Evolutionary conservation across 1,139 yeast species (phyloP).

Genomic region (Candida sanyaensis): DNA sequence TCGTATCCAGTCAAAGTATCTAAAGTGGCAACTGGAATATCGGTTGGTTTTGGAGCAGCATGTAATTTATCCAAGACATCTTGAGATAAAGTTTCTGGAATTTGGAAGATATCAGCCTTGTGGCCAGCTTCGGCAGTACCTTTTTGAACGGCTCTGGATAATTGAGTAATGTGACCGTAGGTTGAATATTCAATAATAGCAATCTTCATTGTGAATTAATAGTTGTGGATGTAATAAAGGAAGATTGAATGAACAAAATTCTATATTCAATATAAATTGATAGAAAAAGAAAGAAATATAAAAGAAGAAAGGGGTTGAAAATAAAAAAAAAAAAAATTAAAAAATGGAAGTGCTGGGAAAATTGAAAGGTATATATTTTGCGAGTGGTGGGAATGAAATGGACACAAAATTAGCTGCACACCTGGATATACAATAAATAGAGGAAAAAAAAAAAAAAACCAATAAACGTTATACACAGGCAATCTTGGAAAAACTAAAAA

Average conservation of each 20-base stretch:
- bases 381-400: not conserved
- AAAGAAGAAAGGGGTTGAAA: not conserved
- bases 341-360: not conserved
- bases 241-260: not conserved
- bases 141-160: conserved; percentile 47
- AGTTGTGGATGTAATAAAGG: not conserved
- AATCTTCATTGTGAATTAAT: conserved; percentile 27
- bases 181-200: conserved; percentile 62
- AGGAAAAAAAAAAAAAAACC: not conserved
- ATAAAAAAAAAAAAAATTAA: not conserved
- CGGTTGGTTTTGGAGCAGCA: conserved; percentile 40
- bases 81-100: conserved; percentile 48
- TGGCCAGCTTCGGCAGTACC: conserved; percentile 43
- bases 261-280: not conserved
- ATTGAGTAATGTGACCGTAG: conserved; percentile 58
- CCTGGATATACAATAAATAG: not conserved
- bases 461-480: not conserved
- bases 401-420: not conserved
- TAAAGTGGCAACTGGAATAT: conserved; percentile 40
- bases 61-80: conserved; percentile 41
- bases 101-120: conserved; percentile 45
- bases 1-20: conserved; percentile 43
- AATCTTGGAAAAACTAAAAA: not conserved
- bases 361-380: conserved; percentile 2
- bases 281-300: not conserved